Base-by-base conservation (phyloP, 75 land plant species). In the Azolla pinnata region DNA sequence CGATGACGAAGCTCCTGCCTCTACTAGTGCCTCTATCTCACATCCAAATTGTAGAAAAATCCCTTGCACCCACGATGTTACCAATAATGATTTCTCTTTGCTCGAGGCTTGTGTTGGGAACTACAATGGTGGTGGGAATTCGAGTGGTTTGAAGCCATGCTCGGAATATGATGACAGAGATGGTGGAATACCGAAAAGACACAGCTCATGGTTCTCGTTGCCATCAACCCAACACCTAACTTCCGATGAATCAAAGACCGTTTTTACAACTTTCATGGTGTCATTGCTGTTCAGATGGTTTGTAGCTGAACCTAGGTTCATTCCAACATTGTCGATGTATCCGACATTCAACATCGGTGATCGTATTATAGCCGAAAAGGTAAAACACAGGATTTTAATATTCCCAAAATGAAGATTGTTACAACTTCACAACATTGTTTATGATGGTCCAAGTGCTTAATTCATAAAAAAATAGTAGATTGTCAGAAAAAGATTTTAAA, bases 331-430 rank as follows among this genome's bases (percentile, higher is more conserved):
- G 49, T 88, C 95, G 7, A 88, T 88, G 95, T 88, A 82, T 64
- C 95, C 95, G 4, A 88, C 95, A 18, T 88, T 88, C 52, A 79
- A 88, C 60, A 83, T 88, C 34, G 95, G 95, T 0, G 95, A 88
- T 46, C 81, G 89, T 9, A 51, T 88, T 59, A 81, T 88, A 44
- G 95, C 95, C 7, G 95, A 88, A 46, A 88, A 85, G 95, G 95
- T 88, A 55, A 26, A 25, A 14, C 3, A 23, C 3, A 21, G 18
- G 29, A 35, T 14, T 27, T 27, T 29, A 1, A 25, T 52, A 46
- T 46, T 3, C 17, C 21, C 17, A 46, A 18, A n/a, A n/a, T n/a
- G n/a, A n/a, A n/a, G n/a, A n/a, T n/a, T n/a, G n/a, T n/a, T n/a
- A n/a, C n/a, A n/a, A n/a, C n/a, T n/a, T n/a, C n/a, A n/a, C n/a